Evolutionary conservation across 179 eudicot genomes (phyloP).

Genomic region (Patellifolia procumbens): DNA sequence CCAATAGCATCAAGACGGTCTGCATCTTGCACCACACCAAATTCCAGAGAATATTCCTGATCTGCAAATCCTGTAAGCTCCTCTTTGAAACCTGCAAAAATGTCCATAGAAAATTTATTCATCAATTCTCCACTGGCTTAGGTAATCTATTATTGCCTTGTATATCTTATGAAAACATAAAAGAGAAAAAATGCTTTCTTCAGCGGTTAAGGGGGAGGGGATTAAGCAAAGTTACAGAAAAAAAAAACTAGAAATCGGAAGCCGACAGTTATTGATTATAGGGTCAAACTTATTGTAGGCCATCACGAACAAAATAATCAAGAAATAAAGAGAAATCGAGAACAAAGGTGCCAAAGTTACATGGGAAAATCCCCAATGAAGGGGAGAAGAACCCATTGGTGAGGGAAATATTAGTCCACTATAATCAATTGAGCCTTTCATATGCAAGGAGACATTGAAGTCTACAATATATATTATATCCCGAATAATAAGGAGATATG

Average conservation of each 20-base stretch:
- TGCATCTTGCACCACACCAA: conserved; percentile 97
- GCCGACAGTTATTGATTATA: background rate
- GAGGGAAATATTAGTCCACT: background rate
- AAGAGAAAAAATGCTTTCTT: background rate
- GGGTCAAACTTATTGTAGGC: conserved; percentile 3
- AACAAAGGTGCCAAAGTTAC: background rate
- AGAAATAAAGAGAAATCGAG: background rate
- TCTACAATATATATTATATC: background rate
- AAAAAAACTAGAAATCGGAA: background rate
- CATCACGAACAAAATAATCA: background rate
- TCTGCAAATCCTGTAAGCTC: conserved; percentile 56
- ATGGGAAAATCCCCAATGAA: background rate
- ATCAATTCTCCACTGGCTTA: background rate
- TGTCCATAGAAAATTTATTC: background rate
- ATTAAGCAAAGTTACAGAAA: background rate
- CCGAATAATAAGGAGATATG: no score
- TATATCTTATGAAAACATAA: background rate
- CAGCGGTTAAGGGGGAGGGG: background rate
- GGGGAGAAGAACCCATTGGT: background rate
- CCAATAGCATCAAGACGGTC: conserved; percentile 99
- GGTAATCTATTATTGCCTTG: background rate
- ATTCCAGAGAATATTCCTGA: conserved; percentile 49
- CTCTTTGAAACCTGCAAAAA: conserved; percentile 78
- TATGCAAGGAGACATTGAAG: background rate
- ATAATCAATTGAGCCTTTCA: background rate